Percentiles rank a stretch among this genome's conserved stretches.
These are phyloP conservation scores for Fraxinus pennsylvanica DNA, from an alignment of 257 asterid genomes.

Conservation along the genomic window DNA sequence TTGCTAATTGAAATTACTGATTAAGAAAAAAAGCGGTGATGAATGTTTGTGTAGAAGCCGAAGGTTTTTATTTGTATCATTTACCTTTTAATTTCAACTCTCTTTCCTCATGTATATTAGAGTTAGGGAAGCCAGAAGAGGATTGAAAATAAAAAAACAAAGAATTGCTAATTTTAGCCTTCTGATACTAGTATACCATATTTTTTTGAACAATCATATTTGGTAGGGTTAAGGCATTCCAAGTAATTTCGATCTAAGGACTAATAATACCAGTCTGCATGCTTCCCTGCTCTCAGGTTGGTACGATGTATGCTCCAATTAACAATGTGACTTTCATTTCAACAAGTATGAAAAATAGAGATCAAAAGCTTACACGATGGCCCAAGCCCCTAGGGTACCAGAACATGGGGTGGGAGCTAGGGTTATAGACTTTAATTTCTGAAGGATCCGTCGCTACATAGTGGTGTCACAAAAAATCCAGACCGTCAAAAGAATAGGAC, in stretches of 20 bases:
- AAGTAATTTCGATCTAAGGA: not conserved
- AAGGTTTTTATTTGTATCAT: not conserved
- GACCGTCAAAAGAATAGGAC: not conserved
- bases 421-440: not conserved
- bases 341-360: not conserved
- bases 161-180: not conserved
- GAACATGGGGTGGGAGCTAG: not conserved
- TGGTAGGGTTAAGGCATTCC: not conserved
- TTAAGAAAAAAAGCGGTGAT: not conserved
- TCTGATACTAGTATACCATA: not conserved
- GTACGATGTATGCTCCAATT: not conserved
- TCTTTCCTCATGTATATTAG: not conserved
- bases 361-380: not conserved
- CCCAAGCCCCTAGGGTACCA: not conserved
- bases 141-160: not conserved
- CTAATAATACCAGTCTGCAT: not conserved
- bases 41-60: not conserved
- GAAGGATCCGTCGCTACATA: not conserved
- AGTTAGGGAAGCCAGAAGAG: not conserved
- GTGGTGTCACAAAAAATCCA: not conserved
- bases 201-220: not conserved
- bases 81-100: not conserved
- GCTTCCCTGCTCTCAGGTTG: not conserved
- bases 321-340: not conserved
- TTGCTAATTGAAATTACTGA: not conserved